phyloP scores from a whole-genome alignment of 2,329 filamentous ascomycete genomes.

The Davidsoniella neocaledoniae region DNA sequence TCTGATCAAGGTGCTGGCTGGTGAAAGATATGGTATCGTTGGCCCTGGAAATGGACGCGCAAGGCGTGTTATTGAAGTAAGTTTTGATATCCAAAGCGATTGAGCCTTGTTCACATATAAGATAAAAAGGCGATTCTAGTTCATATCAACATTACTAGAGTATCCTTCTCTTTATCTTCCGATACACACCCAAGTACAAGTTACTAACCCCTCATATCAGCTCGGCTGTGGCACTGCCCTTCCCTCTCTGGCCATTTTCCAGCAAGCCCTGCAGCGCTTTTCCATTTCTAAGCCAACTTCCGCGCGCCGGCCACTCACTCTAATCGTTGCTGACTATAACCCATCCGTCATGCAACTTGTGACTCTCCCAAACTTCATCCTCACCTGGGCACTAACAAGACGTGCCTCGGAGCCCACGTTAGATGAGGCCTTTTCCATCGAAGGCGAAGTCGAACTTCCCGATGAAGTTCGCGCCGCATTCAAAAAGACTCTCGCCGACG shows the following conservation, averaged over 20 bases:
- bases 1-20: slow-evolving; percentile 49
- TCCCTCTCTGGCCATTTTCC: slow-evolving; percentile 54
- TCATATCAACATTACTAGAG: no score
- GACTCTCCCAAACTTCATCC: slow-evolving; percentile 60
- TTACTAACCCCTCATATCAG: slow-evolving; percentile 24
- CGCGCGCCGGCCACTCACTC: slow-evolving; percentile 27
- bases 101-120: neutral
- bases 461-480: slow-evolving; percentile 43
- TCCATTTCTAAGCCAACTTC: neutral
- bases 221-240: slow-evolving; percentile 66
- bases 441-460: slow-evolving; percentile 48
- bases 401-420: slow-evolving; percentile 28
- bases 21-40: slow-evolving; percentile 22
- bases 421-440: slow-evolving; percentile 25
- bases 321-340: slow-evolving; percentile 67
- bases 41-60: slow-evolving; percentile 19
- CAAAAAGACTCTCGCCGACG: slow-evolving; percentile 30
- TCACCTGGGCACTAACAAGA: slow-evolving; percentile 45
- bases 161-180: neutral
- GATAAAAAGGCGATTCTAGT: neutral
- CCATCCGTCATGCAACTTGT: slow-evolving; percentile 60
- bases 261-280: slow-evolving; percentile 29
- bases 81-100: slow-evolving; percentile 14
- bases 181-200: neutral
- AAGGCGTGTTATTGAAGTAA: slow-evolving; percentile 37